A percentile compares a stretch with the other conserved stretches of the same genome.
phyloP scores from a whole-genome alignment of 306 rosid genomes.

The Cucurbita argyrosperma region DNA sequence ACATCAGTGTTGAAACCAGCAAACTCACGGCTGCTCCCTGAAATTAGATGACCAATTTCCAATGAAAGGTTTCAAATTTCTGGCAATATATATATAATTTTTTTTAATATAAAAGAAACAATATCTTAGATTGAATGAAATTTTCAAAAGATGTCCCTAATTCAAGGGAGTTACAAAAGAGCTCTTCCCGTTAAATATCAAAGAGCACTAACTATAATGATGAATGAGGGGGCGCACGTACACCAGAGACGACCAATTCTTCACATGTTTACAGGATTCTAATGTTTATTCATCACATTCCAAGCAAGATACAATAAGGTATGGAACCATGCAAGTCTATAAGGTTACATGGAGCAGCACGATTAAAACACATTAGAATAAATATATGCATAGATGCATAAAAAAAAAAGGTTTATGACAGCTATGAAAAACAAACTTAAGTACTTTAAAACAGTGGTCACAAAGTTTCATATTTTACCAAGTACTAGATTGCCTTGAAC shows the following conservation, averaged over 20 bases:
- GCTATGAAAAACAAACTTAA: neutral
- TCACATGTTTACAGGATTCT: neutral
- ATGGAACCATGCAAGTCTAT: neutral
- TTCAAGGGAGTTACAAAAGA: no score
- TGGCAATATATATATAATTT: neutral
- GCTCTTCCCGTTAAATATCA: no score
- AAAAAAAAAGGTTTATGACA: neutral
- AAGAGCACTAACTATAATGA: no score
- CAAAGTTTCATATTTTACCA: slow-evolving; percentile 26
- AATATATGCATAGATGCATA: neutral
- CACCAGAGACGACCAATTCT: neutral
- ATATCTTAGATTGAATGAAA: neutral
- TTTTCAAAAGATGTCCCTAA: no score
- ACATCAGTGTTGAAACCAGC: slow-evolving; percentile 57
- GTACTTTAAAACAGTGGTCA: neutral
- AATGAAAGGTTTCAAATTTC: neutral
- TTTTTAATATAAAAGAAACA: neutral
- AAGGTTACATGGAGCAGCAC: neutral
- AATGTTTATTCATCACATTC: neutral
- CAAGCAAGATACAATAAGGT: neutral
- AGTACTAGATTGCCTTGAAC: slow-evolving; percentile 51
- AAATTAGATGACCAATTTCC: neutral
- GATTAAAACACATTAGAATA: neutral
- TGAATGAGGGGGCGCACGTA: no score
- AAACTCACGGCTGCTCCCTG: slow-evolving; percentile 93